A percentile compares a stretch with the other conserved stretches of the same genome.
These are phyloP conservation scores for Tylopilus sp. DNA, from an alignment of 1,284 basidiomycete species.

Conservation along the genomic window DNA sequence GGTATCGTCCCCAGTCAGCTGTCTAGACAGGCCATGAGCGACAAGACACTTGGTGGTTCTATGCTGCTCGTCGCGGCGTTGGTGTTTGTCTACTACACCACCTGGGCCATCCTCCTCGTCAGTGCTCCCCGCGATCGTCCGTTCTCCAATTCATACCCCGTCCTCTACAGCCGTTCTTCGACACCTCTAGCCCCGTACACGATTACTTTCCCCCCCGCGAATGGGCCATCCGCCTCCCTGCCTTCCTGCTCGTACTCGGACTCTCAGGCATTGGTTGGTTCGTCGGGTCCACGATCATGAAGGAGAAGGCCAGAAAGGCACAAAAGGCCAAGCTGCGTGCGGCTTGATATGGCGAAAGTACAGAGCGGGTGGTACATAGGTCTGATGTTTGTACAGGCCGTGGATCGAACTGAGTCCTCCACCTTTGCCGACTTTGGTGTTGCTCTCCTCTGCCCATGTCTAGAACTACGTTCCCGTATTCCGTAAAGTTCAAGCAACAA, in stretches of 20 bases:
- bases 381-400: neutral
- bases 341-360: conserved; percentile 36
- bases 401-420: neutral
- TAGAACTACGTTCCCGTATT: conserved; percentile 1
- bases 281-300: conserved; percentile 70
- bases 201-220: conserved; percentile 79
- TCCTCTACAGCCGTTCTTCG: conserved; percentile 75
- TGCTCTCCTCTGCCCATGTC: conserved; percentile 9
- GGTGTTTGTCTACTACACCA: conserved; percentile 87
- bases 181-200: conserved; percentile 69
- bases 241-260: conserved; percentile 76
- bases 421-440: neutral
- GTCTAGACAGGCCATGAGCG: conserved; percentile 62
- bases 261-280: conserved; percentile 76
- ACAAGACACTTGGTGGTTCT: conserved; percentile 73
- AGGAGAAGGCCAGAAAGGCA: conserved; percentile 69
- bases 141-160: conserved; percentile 4
- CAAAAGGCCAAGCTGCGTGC: conserved; percentile 53
- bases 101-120: conserved; percentile 86
- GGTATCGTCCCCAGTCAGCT: conserved; percentile 5
- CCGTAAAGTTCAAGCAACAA: conserved; percentile 30
- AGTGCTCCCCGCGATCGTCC: conserved; percentile 26
- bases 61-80: conserved; percentile 77
- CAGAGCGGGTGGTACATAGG: neutral
- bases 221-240: conserved; percentile 87